phyloP scores from a whole-genome alignment of 257 asterid genomes.

The Anisodus tanguticus region DNA sequence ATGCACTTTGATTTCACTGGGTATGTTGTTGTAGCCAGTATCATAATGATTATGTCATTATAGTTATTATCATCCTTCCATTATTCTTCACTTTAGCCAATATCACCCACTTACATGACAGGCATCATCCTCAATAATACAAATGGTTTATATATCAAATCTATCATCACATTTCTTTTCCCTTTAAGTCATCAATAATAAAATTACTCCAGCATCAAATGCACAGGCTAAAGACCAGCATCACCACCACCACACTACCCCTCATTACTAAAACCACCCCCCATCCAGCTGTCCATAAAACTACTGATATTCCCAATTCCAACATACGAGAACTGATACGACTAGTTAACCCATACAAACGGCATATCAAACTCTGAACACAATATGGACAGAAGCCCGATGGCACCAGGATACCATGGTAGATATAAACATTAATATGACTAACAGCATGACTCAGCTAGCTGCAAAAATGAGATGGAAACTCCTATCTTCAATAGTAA shows the following conservation, averaged over 20 bases:
- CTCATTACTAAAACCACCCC: not conserved
- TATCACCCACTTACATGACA: not conserved
- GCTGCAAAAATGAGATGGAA: conserved; percentile 12
- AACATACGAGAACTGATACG: not conserved
- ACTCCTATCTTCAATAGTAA: not conserved
- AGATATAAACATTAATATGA: not conserved
- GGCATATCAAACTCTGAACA: not conserved
- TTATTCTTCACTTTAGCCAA: not conserved
- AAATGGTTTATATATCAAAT: not conserved
- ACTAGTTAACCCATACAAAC: not conserved
- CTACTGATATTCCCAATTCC: not conserved
- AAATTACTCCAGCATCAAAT: not conserved
- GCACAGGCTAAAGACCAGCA: not conserved
- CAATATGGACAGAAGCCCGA: not conserved
- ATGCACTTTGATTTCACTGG: too few species aligned
- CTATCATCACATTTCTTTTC: not conserved
- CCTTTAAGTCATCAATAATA: not conserved
- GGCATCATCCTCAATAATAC: not conserved
- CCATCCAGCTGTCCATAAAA: not conserved
- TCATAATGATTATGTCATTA: not conserved
- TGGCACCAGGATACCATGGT: not conserved
- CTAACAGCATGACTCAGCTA: not conserved
- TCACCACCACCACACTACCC: conserved; percentile 9
- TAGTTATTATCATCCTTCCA: not conserved
- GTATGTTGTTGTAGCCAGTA: not conserved